Base-by-base conservation (phyloP, 805 yeast species). In the Hyphopichia homilentoma region DNA sequence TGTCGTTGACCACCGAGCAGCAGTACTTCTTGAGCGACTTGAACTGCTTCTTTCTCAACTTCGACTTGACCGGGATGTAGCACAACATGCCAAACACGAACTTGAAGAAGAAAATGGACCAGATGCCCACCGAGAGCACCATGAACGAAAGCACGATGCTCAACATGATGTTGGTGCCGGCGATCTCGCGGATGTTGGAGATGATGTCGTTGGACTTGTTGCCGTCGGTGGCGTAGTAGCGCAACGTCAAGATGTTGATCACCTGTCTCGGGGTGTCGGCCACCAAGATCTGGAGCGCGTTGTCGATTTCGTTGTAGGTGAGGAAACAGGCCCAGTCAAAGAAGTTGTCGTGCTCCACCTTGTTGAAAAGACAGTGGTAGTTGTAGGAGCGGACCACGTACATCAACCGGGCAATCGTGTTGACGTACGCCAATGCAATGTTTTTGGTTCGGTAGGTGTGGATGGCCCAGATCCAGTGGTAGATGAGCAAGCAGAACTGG, bases 181-280 rank as follows among this genome's bases (percentile, higher is more conserved):
- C 86, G 11, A 84, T 74, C 3, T 55, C 42, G 40, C 65, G 62
- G 29, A 86, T 70, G 27, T 79, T 75, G 6, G 52, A 42, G 22
- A 71, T 42, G 25, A 67, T 61, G 36, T 70, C 68, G 33, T 69
- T 64, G 40, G 65, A 62, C 24, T 53, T 40, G 32, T 64, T 70
- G 11, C 73, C 73, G 21, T 68, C 61, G 1, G 77, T 62, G 23
- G 73, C 77, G 34, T 76, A 76, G 42, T 63, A 65, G 7, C 56
- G 53, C 14, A 82, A 59, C 0, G 96, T 85, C 44, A 84, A 62
- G 17, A 88, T 83, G 50, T 87, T 87, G 40, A 87, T 74, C 1
- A 84, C 80, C 57, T 87, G 96, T 57, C 96, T 76, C 16, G 96
- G 96, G 12, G 88, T 71, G 44, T 87, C 95, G 0, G 95, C 88